Percentiles rank a stretch among this genome's conserved stretches.
Conservation (phyloP, 2,329 filamentous ascomycete species). For the Coniochaeta pulveracea region DNA sequence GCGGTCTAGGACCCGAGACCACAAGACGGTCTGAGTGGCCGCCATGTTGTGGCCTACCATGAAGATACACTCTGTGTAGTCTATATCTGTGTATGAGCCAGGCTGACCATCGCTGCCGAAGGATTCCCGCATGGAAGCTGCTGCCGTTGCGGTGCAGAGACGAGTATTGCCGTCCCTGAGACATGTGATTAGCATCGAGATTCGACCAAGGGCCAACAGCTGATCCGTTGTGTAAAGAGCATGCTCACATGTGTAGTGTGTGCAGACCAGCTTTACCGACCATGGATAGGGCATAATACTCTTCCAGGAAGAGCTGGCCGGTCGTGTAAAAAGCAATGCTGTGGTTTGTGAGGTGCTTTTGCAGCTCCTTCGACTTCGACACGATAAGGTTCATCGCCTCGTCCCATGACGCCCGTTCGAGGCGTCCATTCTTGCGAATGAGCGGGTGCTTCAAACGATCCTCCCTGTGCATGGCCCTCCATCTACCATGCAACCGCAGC, state of each 20-base stretch:
- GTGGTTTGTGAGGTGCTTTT: conserved; percentile 20
- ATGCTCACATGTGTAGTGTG: conserved; percentile 22
- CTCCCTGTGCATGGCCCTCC: conserved; percentile 17
- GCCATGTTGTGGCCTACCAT: conserved; percentile 24
- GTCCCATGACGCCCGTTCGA: conserved; percentile 22
- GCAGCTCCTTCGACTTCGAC: conserved; percentile 16
- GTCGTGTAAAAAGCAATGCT: conserved; percentile 25
- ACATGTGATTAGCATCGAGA: not conserved
- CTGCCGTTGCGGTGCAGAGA: conserved; percentile 24
- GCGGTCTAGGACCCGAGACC: conserved; percentile 22
- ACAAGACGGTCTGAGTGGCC: conserved; percentile 23
- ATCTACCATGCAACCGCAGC: too few species aligned
- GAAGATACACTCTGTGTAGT: conserved; percentile 23
- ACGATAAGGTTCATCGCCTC: conserved; percentile 24
- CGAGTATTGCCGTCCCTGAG: conserved; percentile 25
- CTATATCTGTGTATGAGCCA: conserved; percentile 22
- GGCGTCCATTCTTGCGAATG: conserved; percentile 20
- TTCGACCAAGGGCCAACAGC: too few species aligned
- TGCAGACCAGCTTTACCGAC: conserved; percentile 24
- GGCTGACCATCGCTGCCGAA: conserved; percentile 25
- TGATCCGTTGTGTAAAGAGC: not conserved
- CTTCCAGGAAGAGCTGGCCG: conserved; percentile 25
- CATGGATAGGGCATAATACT: conserved; percentile 25
- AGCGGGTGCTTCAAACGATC: conserved; percentile 21
- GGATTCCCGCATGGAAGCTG: conserved; percentile 24